These are phyloP conservation scores for Nothomitra cinnamomea DNA, from an alignment of 2,329 filamentous ascomycete species.

Conservation along the genomic window DNA sequence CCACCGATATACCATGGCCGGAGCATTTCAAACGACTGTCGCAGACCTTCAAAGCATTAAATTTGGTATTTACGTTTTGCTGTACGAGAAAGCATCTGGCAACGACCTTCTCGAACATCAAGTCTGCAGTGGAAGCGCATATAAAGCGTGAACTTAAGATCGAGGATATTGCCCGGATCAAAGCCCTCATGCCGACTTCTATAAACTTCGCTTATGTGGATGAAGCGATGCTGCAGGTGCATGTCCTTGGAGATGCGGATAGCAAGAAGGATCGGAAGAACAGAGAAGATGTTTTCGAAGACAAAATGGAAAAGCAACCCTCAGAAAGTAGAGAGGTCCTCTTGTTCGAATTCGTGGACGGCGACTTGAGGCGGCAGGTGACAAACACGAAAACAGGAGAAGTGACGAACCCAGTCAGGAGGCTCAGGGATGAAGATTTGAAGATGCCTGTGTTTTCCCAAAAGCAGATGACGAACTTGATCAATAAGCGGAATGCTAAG, in stretches of 20 bases:
- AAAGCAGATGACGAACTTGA: conserved; percentile 75
- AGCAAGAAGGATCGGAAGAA: conserved; percentile 14
- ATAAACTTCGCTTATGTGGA: conserved; percentile 80
- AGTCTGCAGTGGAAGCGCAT: conserved; percentile 67
- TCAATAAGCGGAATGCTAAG: conserved; percentile 76
- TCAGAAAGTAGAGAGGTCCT: conserved; percentile 47
- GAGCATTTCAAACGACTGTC: conserved; percentile 54
- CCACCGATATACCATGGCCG: conserved; percentile 51
- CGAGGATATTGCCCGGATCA: conserved; percentile 70
- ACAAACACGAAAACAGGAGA: conserved; percentile 56
- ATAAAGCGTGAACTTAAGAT: conserved; percentile 52
- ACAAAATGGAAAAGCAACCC: conserved; percentile 19
- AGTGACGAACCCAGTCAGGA: conserved; percentile 47
- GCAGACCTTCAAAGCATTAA: conserved; percentile 68
- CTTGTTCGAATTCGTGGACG: conserved; percentile 84
- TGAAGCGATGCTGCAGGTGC: conserved; percentile 64
- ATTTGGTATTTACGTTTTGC: conserved; percentile 88
- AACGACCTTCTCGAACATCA: conserved; percentile 83
- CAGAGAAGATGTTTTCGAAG: conserved; percentile 11
- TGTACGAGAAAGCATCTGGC: conserved; percentile 81
- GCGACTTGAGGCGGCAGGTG: conserved; percentile 71
- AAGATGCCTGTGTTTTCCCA: conserved; percentile 89
- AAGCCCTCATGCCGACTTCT: conserved; percentile 56
- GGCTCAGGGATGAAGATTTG: conserved; percentile 58
- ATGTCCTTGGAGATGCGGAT: conserved; percentile 49